These are phyloP conservation scores for Penicillium griseofulvum DNA, from an alignment of 2,329 filamentous ascomycete genomes.

Conservation along the genomic window DNA sequence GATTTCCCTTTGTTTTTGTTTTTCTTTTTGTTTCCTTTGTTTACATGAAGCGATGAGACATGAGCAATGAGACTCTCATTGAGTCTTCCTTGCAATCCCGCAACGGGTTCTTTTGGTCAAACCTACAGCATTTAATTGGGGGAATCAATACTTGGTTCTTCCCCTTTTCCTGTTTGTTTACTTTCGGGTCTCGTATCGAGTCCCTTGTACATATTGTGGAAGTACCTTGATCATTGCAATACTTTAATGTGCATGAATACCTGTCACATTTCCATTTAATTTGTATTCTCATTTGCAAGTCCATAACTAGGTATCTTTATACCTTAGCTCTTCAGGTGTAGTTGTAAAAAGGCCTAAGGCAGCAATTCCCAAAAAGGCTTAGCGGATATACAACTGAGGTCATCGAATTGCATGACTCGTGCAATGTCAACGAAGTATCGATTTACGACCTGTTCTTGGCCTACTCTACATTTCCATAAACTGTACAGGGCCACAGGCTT, in stretches of 20 bases:
- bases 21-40: conserved; percentile 16
- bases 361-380: no score
- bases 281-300: no score
- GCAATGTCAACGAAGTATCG: no score
- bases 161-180: conserved; percentile 7
- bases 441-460: no score
- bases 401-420: no score
- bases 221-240: conserved; percentile 3
- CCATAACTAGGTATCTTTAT: no score
- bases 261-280: not conserved
- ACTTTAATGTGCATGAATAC: conserved; percentile 2
- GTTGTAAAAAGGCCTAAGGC: no score
- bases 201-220: conserved; percentile 10
- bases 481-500: no score
- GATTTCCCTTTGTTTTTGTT: conserved; percentile 15
- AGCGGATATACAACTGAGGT: no score
- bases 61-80: conserved; percentile 20
- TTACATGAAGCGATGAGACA: conserved; percentile 27
- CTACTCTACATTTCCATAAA: no score
- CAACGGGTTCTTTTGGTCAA: conserved; percentile 15
- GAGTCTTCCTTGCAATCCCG: conserved; percentile 15
- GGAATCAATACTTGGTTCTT: conserved; percentile 4
- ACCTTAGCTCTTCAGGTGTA: no score
- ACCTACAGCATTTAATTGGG: conserved; percentile 27
- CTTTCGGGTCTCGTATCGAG: conserved; percentile 1